phyloP scores from a whole-genome alignment of 768 basidiomycete species.

The Termitomyces sp. region DNA sequence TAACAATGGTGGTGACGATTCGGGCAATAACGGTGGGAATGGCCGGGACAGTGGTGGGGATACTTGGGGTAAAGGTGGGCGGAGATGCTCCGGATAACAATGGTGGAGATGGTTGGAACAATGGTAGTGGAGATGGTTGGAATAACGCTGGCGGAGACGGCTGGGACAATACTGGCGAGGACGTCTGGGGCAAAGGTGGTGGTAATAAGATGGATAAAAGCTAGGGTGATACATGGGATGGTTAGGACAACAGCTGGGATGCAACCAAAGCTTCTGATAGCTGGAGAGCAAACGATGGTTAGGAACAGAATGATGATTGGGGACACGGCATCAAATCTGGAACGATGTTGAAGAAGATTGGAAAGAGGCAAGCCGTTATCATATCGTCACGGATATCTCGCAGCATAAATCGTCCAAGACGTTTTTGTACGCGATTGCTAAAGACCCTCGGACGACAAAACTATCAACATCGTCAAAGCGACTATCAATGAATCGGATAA shows the following conservation, averaged over 20 bases:
- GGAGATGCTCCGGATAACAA: too few relatives aligned
- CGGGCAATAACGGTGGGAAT: conserved; percentile 11
- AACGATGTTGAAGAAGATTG: conserved; percentile 32
- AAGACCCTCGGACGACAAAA: conserved; percentile 38
- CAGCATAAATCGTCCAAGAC: conserved; percentile 57
- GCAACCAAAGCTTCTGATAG: conserved; percentile 19
- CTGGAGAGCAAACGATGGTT: conserved; percentile 6
- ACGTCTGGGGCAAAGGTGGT: conserved; percentile 4
- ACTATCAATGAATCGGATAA: conserved; percentile 38
- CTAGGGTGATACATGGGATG: conserved; percentile 23
- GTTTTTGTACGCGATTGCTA: conserved; percentile 51
- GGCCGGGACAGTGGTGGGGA: conserved; percentile 9
- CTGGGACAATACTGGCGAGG: conserved; percentile 7
- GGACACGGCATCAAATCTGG: conserved; percentile 10
- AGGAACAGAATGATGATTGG: conserved; percentile 24
- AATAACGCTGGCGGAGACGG: conserved; percentile 9
- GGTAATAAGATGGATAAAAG: conserved; percentile 1
- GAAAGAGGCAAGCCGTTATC: conserved; percentile 37
- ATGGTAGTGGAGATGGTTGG: conserved; percentile 8
- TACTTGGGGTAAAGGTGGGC: conserved; percentile 1
- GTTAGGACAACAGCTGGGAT: conserved; percentile 24
- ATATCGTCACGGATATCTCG: conserved; percentile 33
- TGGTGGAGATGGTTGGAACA: too few relatives aligned
- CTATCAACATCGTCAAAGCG: neutral
- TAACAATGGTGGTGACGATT: conserved; percentile 5